Evolutionary conservation across 305 asterid species (phyloP).

Genomic region (Solanum hybrid): DNA sequence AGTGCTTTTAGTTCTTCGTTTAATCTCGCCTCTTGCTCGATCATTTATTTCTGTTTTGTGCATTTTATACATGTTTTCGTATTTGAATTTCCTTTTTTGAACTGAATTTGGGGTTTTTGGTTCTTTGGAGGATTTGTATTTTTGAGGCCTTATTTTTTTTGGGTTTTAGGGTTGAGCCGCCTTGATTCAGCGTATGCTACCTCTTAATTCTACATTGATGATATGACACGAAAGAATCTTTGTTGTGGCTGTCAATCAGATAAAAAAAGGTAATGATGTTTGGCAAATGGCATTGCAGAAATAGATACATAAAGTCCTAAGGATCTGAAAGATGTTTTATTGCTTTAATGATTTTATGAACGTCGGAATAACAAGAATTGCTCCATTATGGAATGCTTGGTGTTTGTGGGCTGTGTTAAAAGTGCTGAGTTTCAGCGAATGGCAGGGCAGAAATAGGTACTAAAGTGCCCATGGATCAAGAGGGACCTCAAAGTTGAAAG

Average conservation of each 20-base stretch:
- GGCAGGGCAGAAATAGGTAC: slow-evolving; percentile 6
- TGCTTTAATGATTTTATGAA: neutral
- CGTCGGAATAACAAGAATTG: neutral
- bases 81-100: neutral
- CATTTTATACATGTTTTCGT: neutral
- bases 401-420: neutral
- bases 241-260: neutral
- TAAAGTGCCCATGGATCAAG: neutral
- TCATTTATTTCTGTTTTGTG: neutral
- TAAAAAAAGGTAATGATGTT: neutral
- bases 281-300: slow-evolving; percentile 1
- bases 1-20: neutral
- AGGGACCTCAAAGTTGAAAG: neutral
- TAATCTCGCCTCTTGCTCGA: neutral
- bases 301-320: neutral
- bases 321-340: neutral
- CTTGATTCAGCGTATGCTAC: neutral
- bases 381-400: neutral
- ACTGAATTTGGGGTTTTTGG: neutral
- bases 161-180: neutral
- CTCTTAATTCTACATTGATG: neutral
- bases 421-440: slow-evolving; percentile 1
- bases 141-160: neutral
- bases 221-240: neutral
- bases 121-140: neutral